Evolutionary conservation across 2,329 filamentous ascomycete genomes (phyloP), one percentile per base, ranked within the genome.

Genomic region (Fusarium tuaranense): DNA sequence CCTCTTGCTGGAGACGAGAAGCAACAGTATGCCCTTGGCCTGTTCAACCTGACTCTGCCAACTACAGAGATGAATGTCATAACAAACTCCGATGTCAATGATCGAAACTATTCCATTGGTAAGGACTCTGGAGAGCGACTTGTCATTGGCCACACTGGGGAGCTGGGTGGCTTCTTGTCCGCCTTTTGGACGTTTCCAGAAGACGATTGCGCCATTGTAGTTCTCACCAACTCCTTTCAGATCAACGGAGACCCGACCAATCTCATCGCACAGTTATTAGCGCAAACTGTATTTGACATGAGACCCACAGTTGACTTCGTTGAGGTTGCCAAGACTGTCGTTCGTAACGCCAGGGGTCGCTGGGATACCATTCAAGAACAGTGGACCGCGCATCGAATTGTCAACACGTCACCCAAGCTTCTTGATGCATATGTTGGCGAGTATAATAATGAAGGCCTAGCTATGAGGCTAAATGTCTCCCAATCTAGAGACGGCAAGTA

Each of bases 111-210:
- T 25, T 36, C 41, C 8, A 27, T 68, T 5, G 65, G 65, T 10
- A 36, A 22, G 18, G 25, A 60, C 34, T 63, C 60, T 9, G 8
- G 2, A 10, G 13, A 57, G 1, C 41, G 51, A 8, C 7, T 41
- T 2, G 51, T 16, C 30, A 64, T 64, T 7, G 65, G 65, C 7
- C 65, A 68, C 22, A 59, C 60, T 12, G 60, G 65, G 18, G 48
- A 68, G 13, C 38, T 46, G 1, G 65, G 58, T 8, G 59, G 59
- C 27, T 67, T 58, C 14, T 38, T 63, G 2, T 55, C 65, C 1
- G 58, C 39, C 0, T 67, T 41, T 25, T 67, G 59, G 65, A 67
- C 65, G 2, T 67, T 67, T 25, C 65, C 65, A 6, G 48, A 67
- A 16, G 38, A 67, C 4, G 65, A 67, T 27, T 46, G n/a, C 8